Percentiles rank a stretch among this genome's conserved stretches.
These are phyloP conservation scores for Syzygium aqueum DNA, from an alignment of 345 rosid genomes.

Conservation along the genomic window DNA sequence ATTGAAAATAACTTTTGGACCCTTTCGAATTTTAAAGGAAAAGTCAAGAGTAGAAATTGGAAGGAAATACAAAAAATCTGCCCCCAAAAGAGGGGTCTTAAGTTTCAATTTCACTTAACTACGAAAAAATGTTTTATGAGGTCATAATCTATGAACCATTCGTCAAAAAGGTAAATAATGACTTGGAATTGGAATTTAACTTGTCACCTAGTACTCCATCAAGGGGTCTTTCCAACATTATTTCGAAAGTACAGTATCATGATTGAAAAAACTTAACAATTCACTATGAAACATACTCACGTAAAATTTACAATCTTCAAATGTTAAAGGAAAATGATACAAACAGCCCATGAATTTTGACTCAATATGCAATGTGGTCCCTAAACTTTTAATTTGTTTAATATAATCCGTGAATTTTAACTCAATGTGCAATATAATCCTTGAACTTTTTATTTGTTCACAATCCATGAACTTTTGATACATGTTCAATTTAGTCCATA, in stretches of 20 bases:
- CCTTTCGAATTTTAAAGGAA: background rate
- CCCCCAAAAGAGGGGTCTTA: background rate
- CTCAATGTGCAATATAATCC: too few relatives aligned
- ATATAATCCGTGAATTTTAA: too few relatives aligned
- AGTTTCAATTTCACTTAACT: background rate
- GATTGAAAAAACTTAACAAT: background rate
- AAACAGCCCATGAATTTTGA: too few relatives aligned
- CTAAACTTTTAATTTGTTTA: too few relatives aligned
- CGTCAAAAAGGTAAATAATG: background rate
- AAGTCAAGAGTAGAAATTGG: background rate
- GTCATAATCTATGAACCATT: background rate
- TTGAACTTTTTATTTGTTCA: too few relatives aligned
- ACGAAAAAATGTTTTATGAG: too few relatives aligned
- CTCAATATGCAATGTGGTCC: too few relatives aligned
- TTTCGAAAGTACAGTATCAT: background rate
- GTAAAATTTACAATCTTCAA: too few relatives aligned
- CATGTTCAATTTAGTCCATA: too few relatives aligned
- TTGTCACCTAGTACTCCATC: background rate
- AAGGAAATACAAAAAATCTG: background rate
- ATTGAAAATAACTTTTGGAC: too few relatives aligned
- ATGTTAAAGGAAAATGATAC: too few relatives aligned
- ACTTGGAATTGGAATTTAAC: background rate
- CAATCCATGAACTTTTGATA: too few relatives aligned
- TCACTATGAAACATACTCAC: background rate
- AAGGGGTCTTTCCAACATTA: background rate